Base-by-base conservation (phyloP, 495 filamentous ascomycete species). In the Letharia columbiana region DNA sequence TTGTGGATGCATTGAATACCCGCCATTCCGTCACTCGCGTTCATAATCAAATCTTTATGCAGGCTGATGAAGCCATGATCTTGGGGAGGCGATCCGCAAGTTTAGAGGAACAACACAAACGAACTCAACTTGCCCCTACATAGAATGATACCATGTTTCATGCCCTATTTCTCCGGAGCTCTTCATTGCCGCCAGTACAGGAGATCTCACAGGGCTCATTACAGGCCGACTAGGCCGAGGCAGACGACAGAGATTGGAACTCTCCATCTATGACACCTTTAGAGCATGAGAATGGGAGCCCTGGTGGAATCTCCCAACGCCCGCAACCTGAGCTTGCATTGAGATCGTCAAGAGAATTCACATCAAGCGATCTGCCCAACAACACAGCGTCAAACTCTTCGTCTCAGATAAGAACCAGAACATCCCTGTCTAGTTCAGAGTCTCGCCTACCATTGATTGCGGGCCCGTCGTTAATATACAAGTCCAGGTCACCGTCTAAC, bases 331-430 rank as follows among this genome's bases (percentile, higher is more conserved):
- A 66, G 42, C 47, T 60, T 28, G 45, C 64, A 17, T 33, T 61
- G 58, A 66, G 47, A 23, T 62, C 64, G 37, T 58, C 64, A 31
- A 66, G 59, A 66, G 64, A 61, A 8, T n/a, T 35, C 2, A 20
- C 60, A 15, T 66, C 64, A 23, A 58, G 47, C 54, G 57, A 49
- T 59, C n/a, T 66, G 23, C 50, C 63, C 1, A 28, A 61, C 4
- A 39, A 44, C 49, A 45, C 28, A 33, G 50, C 63, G 4, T 39
- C 42, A 33, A 62, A 4, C 20, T 54, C 57, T 31, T n/a, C 47
- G 28, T 28, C 63, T 4, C 59, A n/a, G 28, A 20, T 47, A 42
- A 52, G 8, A 10, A 62, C 23, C 4, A 62, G 12, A 31, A 56
- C 23, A 42, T 33, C 35, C 2, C 39, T 64, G 28, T 61, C 60